These are phyloP conservation scores for Pinus taeda DNA, from an alignment of 75 land plant genomes.

Conservation along the genomic window DNA sequence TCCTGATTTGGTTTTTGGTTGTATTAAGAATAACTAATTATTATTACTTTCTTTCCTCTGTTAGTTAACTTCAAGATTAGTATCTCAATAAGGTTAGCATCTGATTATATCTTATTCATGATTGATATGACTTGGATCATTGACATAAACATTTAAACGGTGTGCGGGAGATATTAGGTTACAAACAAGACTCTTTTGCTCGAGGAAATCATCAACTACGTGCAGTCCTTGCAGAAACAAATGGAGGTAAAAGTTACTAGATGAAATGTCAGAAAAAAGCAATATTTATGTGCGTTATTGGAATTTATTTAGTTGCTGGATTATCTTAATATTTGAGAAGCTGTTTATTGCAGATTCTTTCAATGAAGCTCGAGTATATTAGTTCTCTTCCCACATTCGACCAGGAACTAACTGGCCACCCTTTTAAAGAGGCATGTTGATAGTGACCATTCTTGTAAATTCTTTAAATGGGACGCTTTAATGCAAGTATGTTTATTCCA, in stretches of 20 bases:
- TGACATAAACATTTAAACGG: background rate
- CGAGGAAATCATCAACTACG: conserved; percentile 45
- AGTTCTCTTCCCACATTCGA: too few relatives aligned
- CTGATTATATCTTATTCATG: background rate
- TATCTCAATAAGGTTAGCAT: background rate
- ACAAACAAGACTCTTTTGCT: conserved; percentile 38
- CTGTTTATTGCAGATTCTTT: conserved; percentile 37
- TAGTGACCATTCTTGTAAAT: background rate
- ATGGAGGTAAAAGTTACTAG: conserved; percentile 36
- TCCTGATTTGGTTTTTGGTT: too few relatives aligned
- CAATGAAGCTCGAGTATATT: conserved; percentile 60
- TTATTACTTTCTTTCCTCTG: background rate
- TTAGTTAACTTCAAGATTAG: background rate
- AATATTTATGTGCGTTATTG: background rate
- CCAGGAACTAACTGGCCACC: too few relatives aligned
- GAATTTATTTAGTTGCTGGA: background rate
- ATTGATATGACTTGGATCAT: too few relatives aligned
- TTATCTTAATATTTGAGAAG: background rate
- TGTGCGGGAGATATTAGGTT: conserved; percentile 24
- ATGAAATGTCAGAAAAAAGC: background rate
- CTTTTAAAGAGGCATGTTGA: too few relatives aligned
- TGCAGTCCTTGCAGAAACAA: conserved; percentile 47
- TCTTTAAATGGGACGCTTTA: too few relatives aligned
- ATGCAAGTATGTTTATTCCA: too few relatives aligned
- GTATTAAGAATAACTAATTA: too few relatives aligned